Percentiles rank a stretch among this genome's conserved stretches.
Conservation (phyloP, 2,329 filamentous ascomycete species). For the Mycosphaerella sp. region DNA sequence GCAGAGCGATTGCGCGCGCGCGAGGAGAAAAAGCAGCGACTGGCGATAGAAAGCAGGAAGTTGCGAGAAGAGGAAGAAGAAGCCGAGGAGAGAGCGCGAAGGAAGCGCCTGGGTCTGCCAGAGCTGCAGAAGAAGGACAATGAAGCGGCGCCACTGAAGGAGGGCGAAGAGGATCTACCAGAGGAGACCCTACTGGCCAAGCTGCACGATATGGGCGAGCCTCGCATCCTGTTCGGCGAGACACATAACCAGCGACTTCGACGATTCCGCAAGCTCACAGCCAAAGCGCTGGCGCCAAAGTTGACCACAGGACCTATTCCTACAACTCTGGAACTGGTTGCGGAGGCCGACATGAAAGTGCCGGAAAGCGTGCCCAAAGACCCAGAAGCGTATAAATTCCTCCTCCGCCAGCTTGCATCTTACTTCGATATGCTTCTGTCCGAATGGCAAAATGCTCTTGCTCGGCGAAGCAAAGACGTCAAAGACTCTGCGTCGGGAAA, state of each 20-base stretch:
- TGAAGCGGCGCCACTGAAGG: slow-evolving; percentile 26
- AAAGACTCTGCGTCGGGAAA: slow-evolving; percentile 73
- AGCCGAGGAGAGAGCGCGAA: slow-evolving; percentile 63
- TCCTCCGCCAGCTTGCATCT: slow-evolving; percentile 82
- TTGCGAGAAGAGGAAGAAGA: slow-evolving; percentile 66
- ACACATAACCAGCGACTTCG: slow-evolving; percentile 61
- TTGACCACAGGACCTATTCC: slow-evolving; percentile 74
- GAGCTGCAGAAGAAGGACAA: slow-evolving; percentile 56
- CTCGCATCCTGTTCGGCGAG: slow-evolving; percentile 74
- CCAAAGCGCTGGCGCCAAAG: slow-evolving; percentile 35
- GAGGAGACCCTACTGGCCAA: slow-evolving; percentile 64
- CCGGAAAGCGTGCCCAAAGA: slow-evolving; percentile 57
- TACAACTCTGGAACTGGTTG: slow-evolving; percentile 71
- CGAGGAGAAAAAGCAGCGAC: slow-evolving; percentile 72
- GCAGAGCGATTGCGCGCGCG: slow-evolving; percentile 61
- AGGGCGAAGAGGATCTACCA: slow-evolving; percentile 55
- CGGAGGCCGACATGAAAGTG: slow-evolving; percentile 86
- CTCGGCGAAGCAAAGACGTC: slow-evolving; percentile 49
- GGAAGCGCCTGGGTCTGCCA: slow-evolving; percentile 74
- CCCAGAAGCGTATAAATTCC: slow-evolving; percentile 58
- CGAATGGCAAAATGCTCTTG: slow-evolving; percentile 78
- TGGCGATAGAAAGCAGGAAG: slow-evolving; percentile 73
- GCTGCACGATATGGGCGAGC: slow-evolving; percentile 67
- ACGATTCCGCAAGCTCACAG: slow-evolving; percentile 61
- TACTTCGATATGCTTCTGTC: slow-evolving; percentile 95